Percentiles rank a stretch among this genome's conserved stretches.
phyloP scores from a whole-genome alignment of 768 basidiomycete species.

The Chiua virens region DNA sequence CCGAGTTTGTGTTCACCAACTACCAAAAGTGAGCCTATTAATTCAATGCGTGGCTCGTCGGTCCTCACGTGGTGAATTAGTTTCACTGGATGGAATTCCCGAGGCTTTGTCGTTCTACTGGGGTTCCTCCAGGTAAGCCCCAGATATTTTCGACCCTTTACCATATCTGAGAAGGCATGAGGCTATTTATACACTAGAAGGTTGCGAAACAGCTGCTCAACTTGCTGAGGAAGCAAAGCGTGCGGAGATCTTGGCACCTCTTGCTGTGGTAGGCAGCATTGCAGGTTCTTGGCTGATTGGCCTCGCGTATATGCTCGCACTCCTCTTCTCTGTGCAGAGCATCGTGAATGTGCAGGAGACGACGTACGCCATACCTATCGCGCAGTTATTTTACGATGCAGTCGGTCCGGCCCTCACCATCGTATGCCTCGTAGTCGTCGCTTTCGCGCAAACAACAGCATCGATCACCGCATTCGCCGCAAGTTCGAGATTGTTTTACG shows the following conservation, averaged over 20 bases:
- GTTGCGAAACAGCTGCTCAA: slow-evolving; percentile 64
- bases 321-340: slow-evolving; percentile 57
- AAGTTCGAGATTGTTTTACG: slow-evolving; percentile 56
- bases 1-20: slow-evolving; percentile 54
- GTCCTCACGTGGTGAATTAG: slow-evolving; percentile 26
- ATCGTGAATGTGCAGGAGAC: slow-evolving; percentile 50
- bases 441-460: slow-evolving; percentile 52
- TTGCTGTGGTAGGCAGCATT: slow-evolving; percentile 57
- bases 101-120: slow-evolving; percentile 56
- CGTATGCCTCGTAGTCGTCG: slow-evolving; percentile 51
- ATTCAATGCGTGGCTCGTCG: background rate
- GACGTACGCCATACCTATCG: slow-evolving; percentile 56
- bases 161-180: slow-evolving; percentile 11
- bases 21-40: slow-evolving; percentile 45
- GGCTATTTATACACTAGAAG: slow-evolving; percentile 62
- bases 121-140: slow-evolving; percentile 43
- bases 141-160: background rate
- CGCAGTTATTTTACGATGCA: slow-evolving; percentile 57
- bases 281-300: slow-evolving; percentile 58
- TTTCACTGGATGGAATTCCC: slow-evolving; percentile 55
- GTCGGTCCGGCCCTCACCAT: slow-evolving; percentile 46
- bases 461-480: slow-evolving; percentile 59
- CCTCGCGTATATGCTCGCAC: slow-evolving; percentile 55
- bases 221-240: slow-evolving; percentile 59
- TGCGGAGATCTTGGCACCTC: slow-evolving; percentile 55